phyloP scores from a whole-genome alignment of 2,329 filamentous ascomycete species.

The Penicillium janthinellum region DNA sequence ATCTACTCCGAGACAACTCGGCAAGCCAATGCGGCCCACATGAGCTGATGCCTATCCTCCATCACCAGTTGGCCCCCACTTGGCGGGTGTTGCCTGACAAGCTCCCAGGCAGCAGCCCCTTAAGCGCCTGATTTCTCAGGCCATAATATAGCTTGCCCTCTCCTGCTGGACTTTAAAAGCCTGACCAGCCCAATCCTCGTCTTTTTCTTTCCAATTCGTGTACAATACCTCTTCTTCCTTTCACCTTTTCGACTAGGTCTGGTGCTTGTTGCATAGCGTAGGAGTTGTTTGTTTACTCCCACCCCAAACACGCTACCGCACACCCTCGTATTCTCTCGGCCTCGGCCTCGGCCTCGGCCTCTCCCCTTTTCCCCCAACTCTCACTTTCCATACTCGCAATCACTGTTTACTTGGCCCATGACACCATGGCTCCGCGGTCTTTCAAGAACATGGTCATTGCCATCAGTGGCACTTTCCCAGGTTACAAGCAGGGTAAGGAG shows the following conservation, averaged over 20 bases:
- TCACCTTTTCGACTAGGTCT: background rate
- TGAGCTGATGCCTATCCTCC: background rate
- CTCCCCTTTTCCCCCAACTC: background rate
- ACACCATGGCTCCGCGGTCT: conserved; percentile 26
- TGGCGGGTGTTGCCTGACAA: conserved; percentile 15
- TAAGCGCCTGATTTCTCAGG: conserved; percentile 10
- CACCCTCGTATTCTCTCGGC: background rate
- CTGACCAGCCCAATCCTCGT: background rate
- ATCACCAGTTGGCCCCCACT: conserved; percentile 6
- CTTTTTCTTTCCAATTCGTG: background rate
- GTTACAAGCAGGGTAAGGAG: conserved; percentile 52
- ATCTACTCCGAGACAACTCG: background rate
- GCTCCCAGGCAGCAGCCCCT: conserved; percentile 14
- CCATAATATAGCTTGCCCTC: background rate
- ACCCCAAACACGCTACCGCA: background rate
- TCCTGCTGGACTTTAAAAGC: conserved; percentile 4
- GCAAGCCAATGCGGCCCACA: background rate
- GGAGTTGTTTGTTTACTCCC: background rate
- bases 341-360: background rate
- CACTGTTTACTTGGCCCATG: background rate
- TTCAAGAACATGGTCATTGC: conserved; percentile 49
- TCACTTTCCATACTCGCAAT: background rate
- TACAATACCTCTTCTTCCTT: background rate
- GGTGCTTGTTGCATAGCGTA: background rate
- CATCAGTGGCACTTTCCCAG: conserved; percentile 63